Conservation (phyloP, 805 yeast genomes). For the Isabelozyma rhagii region DNA sequence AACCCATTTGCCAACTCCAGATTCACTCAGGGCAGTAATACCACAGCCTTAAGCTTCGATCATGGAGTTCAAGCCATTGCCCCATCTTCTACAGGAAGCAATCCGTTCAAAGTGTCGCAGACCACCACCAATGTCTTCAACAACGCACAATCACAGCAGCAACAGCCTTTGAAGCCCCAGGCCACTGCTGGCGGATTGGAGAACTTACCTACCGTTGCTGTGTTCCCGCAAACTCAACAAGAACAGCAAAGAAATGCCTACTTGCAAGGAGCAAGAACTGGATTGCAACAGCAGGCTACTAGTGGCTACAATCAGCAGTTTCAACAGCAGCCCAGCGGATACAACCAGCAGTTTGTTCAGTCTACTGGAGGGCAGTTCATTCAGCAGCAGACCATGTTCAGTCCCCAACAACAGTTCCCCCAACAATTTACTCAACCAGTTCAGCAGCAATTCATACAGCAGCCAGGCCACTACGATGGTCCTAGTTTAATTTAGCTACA, state of each 20-base stretch:
- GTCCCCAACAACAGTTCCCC: constrained; percentile 2
- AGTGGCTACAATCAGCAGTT: constrained; percentile 9
- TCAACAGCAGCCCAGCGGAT: constrained; percentile 1
- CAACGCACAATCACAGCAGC: constrained; percentile 14
- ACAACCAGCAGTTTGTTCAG: neutral
- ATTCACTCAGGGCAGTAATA: constrained; percentile 27
- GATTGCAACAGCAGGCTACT: constrained; percentile 24
- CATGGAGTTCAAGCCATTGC: constrained; percentile 12
- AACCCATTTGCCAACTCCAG: constrained; percentile 48
- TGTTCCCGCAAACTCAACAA: constrained; percentile 63
- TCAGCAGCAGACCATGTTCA: constrained; percentile 13
- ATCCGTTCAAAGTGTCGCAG: constrained; percentile 54
- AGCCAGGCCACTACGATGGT: constrained; percentile 12
- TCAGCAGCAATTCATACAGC: constrained; percentile 1
- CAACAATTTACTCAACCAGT: constrained; percentile 1
- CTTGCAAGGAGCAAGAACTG: constrained; percentile 34
- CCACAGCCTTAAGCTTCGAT: constrained; percentile 28
- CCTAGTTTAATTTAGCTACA: constrained; percentile 16
- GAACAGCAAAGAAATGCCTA: constrained; percentile 35
- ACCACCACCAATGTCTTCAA: constrained; percentile 32
- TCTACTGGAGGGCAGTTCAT: neutral
- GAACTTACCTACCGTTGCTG: constrained; percentile 59
- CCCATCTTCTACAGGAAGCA: constrained; percentile 50
- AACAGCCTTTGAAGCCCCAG: constrained; percentile 40
- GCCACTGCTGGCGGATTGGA: constrained; percentile 77